These are phyloP conservation scores for Phytophthora hybrid DNA, from an alignment of 352 stramenopile species.

Conservation along the genomic window DNA sequence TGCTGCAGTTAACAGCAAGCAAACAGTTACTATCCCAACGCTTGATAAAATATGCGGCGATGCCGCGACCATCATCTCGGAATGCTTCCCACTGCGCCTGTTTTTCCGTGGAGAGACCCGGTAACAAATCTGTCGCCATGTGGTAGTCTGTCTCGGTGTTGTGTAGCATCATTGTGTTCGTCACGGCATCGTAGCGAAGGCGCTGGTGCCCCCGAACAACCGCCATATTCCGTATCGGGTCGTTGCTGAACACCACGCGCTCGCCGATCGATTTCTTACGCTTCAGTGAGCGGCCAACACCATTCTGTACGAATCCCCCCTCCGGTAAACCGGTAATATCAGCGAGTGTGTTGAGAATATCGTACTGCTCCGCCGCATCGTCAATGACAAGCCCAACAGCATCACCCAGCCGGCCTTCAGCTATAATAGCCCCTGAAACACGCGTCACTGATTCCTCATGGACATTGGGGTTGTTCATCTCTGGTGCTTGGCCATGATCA, in stretches of 20 bases:
- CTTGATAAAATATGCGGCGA: conserved; percentile 58
- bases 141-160: no score
- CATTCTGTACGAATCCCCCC: conserved; percentile 59
- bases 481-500: conserved; percentile 65
- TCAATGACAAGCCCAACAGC: conserved; percentile 52
- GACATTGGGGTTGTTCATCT: conserved; percentile 47
- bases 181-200: conserved; percentile 58
- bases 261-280: conserved; percentile 33
- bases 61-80: conserved; percentile 39
- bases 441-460: conserved; percentile 56
- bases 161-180: no score
- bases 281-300: conserved; percentile 68
- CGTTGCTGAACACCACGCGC: conserved; percentile 58
- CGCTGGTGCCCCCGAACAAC: conserved; percentile 53
- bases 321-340: conserved; percentile 66
- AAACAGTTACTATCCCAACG: conserved; percentile 50
- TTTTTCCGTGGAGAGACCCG: conserved; percentile 22
- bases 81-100: conserved; percentile 41
- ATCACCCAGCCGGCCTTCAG: conserved; percentile 54
- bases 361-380: conserved; percentile 57
- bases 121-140: no score
- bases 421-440: conserved; percentile 56
- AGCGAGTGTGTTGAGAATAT: conserved; percentile 69
- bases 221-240: conserved; percentile 58
- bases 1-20: conserved; percentile 24